phyloP scores from a whole-genome alignment of 305 asterid species.

The Solanum hybrid region DNA sequence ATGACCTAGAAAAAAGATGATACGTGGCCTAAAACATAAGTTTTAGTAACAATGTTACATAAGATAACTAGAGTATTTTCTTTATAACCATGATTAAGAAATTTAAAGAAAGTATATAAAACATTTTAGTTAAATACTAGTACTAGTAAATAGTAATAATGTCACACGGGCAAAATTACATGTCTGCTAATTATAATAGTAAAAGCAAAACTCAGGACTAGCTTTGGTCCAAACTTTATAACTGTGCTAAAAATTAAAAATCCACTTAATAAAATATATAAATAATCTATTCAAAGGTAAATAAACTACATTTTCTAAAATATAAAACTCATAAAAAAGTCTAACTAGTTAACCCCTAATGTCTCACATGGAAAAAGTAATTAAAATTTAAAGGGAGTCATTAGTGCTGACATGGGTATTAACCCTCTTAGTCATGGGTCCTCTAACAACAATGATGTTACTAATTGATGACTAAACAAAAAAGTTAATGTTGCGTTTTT shows the following conservation, averaged over 20 bases:
- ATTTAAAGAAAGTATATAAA: not conserved
- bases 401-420: not conserved
- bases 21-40: not conserved
- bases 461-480: not conserved
- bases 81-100: not conserved
- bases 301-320: not conserved
- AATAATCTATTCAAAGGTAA: not conserved
- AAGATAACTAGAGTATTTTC: not conserved
- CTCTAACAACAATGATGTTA: slow-evolving; percentile 1
- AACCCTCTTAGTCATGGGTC: not conserved
- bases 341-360: not conserved
- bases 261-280: not conserved
- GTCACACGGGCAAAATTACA: not conserved
- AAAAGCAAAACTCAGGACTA: not conserved
- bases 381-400: not conserved
- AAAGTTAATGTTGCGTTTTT: not conserved
- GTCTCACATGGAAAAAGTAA: not conserved
- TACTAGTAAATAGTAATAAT: too few species aligned
- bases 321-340: not conserved
- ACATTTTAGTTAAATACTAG: not conserved
- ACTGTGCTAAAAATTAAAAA: not conserved
- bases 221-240: not conserved
- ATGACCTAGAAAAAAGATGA: not conserved
- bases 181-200: not conserved
- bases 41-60: not conserved